These are phyloP conservation scores for Erucastrum elatum DNA, from an alignment of 345 rosid species.

Conservation along the genomic window DNA sequence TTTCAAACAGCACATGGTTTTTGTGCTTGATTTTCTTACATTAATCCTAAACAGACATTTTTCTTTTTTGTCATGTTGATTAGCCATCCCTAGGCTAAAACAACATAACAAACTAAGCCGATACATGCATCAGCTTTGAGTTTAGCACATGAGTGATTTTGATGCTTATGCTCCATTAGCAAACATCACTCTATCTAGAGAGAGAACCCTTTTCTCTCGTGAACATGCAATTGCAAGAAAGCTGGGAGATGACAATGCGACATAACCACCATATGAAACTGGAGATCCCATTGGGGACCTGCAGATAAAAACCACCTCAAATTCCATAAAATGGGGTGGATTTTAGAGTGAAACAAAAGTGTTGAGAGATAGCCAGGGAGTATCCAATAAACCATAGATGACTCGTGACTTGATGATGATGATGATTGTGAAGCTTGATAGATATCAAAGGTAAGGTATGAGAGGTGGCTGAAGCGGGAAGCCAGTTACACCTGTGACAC, in stretches of 20 bases:
- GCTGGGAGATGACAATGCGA: conserved; percentile 29
- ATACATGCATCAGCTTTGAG: conserved; percentile 36
- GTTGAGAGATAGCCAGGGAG: conserved; percentile 25
- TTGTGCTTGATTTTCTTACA: conserved; percentile 29
- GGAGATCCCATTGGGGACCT: conserved; percentile 23
- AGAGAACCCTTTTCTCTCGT: conserved; percentile 18
- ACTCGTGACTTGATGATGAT: conserved; percentile 22
- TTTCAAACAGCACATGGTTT: conserved; percentile 25
- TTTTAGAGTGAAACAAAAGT: conserved; percentile 10
- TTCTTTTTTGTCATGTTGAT: conserved; percentile 21
- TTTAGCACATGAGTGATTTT: conserved; percentile 21
- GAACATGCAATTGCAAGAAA: conserved; percentile 27
- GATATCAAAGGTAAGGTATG: conserved; percentile 33
- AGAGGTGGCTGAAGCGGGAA: conserved; percentile 36
- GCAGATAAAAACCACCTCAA: conserved; percentile 32
- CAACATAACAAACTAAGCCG: conserved; percentile 29
- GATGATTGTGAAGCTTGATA: conserved; percentile 22
- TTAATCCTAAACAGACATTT: conserved; percentile 19
- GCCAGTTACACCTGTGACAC: conserved; percentile 27
- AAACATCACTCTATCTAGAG: conserved; percentile 10
- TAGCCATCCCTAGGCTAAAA: conserved; percentile 38
- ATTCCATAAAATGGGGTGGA: conserved; percentile 33
- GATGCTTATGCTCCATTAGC: conserved; percentile 26
- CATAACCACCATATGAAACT: conserved; percentile 21
- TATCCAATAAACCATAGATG: conserved; percentile 32